phyloP scores from a whole-genome alignment of 2,329 filamentous ascomycete genomes.

The Fusarium sp. region DNA sequence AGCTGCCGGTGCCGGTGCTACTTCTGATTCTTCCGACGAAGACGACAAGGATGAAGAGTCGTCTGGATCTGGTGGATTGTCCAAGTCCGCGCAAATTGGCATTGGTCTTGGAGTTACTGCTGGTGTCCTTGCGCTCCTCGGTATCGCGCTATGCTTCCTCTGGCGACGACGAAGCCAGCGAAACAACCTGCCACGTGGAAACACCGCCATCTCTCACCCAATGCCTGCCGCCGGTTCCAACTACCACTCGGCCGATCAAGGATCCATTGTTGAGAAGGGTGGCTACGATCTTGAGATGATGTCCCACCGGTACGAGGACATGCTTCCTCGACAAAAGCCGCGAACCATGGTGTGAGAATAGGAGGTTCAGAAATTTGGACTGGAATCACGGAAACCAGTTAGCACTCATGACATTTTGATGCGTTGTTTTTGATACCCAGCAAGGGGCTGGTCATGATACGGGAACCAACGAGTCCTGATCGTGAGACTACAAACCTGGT shows the following conservation, averaged over 20 bases:
- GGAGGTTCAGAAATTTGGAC: constrained; percentile 11
- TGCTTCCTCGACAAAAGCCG: constrained; percentile 65
- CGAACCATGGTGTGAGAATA: constrained; percentile 54
- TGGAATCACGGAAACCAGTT: constrained; percentile 12
- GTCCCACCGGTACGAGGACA: constrained; percentile 68
- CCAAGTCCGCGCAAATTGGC: constrained; percentile 59
- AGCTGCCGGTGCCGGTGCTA: constrained; percentile 27
- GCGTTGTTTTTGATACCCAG: constrained; percentile 2
- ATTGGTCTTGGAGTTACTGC: constrained; percentile 61
- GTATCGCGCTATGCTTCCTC: constrained; percentile 54
- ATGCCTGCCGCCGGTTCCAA: constrained; percentile 59
- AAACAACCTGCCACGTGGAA: constrained; percentile 44
- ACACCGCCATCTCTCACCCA: constrained; percentile 63
- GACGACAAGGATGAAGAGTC: constrained; percentile 31
- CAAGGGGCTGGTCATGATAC: constrained; percentile 9
- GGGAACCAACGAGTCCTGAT: background rate
- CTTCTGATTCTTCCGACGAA: constrained; percentile 20
- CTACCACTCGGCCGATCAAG: constrained; percentile 52
- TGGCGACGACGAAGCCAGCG: constrained; percentile 47
- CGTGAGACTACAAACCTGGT: background rate
- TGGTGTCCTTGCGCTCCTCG: constrained; percentile 54
- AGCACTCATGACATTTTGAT: constrained; percentile 6
- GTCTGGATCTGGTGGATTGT: constrained; percentile 36
- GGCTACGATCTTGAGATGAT: constrained; percentile 62
- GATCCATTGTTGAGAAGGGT: constrained; percentile 52